phyloP scores from a whole-genome alignment of 768 basidiomycete genomes.

The Floccularia luteovirens region DNA sequence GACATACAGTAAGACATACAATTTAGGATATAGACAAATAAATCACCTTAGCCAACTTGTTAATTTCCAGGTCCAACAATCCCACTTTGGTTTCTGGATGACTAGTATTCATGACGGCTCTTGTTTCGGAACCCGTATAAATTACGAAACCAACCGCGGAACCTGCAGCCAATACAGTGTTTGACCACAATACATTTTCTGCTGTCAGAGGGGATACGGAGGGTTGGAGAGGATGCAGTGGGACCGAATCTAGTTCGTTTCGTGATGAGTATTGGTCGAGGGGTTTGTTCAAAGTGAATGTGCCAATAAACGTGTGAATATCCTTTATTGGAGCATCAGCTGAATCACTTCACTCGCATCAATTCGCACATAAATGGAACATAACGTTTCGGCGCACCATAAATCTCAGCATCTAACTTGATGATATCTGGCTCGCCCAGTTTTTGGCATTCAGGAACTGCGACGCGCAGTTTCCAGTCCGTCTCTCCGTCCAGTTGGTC shows the following conservation, averaged over 20 bases:
- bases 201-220: conserved; percentile 83
- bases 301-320: conserved; percentile 92
- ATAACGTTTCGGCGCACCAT: conserved; percentile 43
- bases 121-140: conserved; percentile 91
- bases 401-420: conserved; percentile 82
- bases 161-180: conserved; percentile 95
- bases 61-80: conserved; percentile 88
- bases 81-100: conserved; percentile 95
- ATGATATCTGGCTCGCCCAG: conserved; percentile 43
- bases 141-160: conserved; percentile 88
- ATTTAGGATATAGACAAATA: background rate
- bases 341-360: conserved; percentile 19
- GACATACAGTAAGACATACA: conserved; percentile 2
- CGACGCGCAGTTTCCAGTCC: conserved; percentile 95
- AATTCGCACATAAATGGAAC: conserved; percentile 6
- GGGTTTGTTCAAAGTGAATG: conserved; percentile 67
- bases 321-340: conserved; percentile 96
- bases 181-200: conserved; percentile 95
- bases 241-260: conserved; percentile 22
- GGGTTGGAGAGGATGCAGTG: conserved; percentile 33
- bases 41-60: conserved; percentile 91
- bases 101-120: conserved; percentile 98
- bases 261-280: conserved; percentile 12
- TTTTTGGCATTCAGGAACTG: conserved; percentile 78
- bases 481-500: conserved; percentile 99